phyloP scores from a whole-genome alignment of 306 rosid species.

The Fragaria nilgerrensis region DNA sequence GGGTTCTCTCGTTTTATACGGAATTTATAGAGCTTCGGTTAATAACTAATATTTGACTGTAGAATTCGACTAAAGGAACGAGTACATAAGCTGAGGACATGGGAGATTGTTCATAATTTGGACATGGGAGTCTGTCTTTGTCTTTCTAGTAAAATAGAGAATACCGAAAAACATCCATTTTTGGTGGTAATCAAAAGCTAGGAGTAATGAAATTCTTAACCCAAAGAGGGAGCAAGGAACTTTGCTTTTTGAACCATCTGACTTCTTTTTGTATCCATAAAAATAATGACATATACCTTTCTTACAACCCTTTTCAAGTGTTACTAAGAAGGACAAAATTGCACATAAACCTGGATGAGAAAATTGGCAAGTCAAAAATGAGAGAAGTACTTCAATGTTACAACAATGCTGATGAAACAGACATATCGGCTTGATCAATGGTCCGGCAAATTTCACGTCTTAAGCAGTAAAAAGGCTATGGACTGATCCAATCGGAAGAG shows the following conservation, averaged over 20 bases:
- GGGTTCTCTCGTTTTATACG: too few species aligned
- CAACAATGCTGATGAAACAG: slow-evolving; percentile 25
- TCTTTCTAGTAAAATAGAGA: too few species aligned
- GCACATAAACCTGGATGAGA: not conserved
- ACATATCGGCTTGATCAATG: slow-evolving; percentile 45
- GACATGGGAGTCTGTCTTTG: too few species aligned
- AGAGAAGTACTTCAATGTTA: slow-evolving; percentile 27
- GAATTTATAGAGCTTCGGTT: too few species aligned
- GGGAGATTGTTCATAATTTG: too few species aligned
- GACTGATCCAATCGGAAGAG: slow-evolving; percentile 52
- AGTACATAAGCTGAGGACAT: too few species aligned
- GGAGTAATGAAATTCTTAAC: not conserved
- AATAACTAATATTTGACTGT: too few species aligned
- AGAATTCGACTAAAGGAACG: too few species aligned
- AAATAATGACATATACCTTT: not conserved
- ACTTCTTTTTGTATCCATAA: not conserved
- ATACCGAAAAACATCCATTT: not conserved
- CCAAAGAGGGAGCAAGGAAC: not conserved
- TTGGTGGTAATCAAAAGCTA: not conserved
- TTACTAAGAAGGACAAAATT: not conserved
- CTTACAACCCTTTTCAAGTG: not conserved
- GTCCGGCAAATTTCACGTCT: slow-evolving; percentile 42
- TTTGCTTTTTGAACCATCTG: not conserved
- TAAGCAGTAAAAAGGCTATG: slow-evolving; percentile 38
- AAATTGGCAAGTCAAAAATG: not conserved